Conservation (phyloP, 2,329 filamentous ascomycete species). For the Monilinia aucupariae region DNA sequence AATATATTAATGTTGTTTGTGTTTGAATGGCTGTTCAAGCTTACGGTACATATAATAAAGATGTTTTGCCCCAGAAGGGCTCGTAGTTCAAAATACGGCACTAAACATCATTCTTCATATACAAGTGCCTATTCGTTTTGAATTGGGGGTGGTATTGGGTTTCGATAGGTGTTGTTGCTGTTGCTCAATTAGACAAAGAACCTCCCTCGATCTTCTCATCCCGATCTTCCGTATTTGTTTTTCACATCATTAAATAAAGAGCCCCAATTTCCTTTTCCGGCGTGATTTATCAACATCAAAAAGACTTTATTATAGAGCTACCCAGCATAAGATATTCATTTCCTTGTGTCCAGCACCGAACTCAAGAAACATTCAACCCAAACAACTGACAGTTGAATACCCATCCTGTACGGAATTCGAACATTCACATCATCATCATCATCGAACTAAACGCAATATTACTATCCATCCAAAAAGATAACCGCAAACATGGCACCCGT, state of each 20-base stretch:
- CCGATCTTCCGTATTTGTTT: neutral
- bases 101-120: too few species aligned
- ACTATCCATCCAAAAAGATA: neutral
- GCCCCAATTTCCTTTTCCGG: constrained; percentile 2
- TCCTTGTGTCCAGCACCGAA: neutral
- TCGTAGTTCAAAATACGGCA: too few species aligned
- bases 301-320: neutral
- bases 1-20: too few species aligned
- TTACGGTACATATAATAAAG: too few species aligned
- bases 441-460: neutral
- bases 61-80: too few species aligned
- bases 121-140: too few species aligned
- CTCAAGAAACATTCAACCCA: neutral
- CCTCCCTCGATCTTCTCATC: neutral
- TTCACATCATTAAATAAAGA: neutral
- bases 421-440: too few species aligned
- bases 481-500: neutral
- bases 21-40: too few species aligned
- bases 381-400: neutral
- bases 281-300: neutral
- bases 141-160: too few species aligned
- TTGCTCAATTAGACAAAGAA: neutral
- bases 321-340: neutral
- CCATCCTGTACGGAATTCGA: too few species aligned
- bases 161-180: too few species aligned